Evolutionary conservation across 176 grass and related monocot genomes (phyloP), one percentile per base, ranked within the genome.

Genomic region (Thalia dealbata): DNA sequence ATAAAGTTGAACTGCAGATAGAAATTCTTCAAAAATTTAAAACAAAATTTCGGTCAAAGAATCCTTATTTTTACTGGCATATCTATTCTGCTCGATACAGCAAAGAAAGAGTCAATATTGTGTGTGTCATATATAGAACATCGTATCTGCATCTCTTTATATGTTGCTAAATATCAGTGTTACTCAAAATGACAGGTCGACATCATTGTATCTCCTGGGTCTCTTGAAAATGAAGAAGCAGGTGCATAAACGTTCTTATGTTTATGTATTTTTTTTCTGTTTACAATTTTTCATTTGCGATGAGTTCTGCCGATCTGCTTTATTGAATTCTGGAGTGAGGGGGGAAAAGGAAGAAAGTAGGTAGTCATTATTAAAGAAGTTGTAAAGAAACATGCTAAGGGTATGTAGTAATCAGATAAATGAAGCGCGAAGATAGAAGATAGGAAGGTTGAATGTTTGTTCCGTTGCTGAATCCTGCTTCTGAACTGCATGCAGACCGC

Each of bases 161-260:
- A 43, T 43, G 44, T 45, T 7, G 14, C 38, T 68, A 68, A 68
- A 21, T 68, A 42, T 24, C 2, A 14, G 7, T 23, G 38, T 44
- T 14, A 75, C 23, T 61, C 30, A 44, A 26, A 62, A 52, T 82
- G 50, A 65, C 32, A 97, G 95, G 78, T 93, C 75, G 95, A 99
- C 79, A 99, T 99, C 38, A 91, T 76, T 78, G 95, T 93, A 76
- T 82, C 95, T 52, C 90, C 90, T 50, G 95, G 95, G 14, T 99
- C 95, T 69, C 90, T 91, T 83, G 87, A 85, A 76, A 86, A 93
- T 77, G 95, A 99, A 83, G 85, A 91, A 81, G 78, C 90, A 84
- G 90, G 95, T 99, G 64, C 1, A 52, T 64, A 76, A 11, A 68
- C 12, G 27, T 64, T 64, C 32, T 25, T 64, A 8, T 48, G 11